phyloP scores from a whole-genome alignment of 106 monocot genomes.

The Allium cepa region DNA sequence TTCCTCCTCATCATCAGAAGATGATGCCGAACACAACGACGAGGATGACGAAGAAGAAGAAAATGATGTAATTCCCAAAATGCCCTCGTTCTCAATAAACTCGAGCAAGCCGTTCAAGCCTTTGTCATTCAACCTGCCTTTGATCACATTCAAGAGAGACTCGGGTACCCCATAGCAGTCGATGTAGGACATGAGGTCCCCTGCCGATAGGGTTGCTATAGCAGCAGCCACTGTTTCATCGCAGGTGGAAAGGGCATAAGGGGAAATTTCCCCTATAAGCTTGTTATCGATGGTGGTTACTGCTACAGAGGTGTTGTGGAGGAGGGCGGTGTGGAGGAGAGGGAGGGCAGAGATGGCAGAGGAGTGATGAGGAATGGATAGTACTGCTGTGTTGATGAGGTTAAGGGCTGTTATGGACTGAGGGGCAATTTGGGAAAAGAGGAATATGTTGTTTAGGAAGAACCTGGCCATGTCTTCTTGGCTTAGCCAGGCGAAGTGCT shows the following conservation, averaged over 20 bases:
- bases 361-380: conserved; percentile 31
- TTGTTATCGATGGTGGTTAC: conserved; percentile 49
- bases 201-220: conserved; percentile 50
- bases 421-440: conserved; percentile 46
- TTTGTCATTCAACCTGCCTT: conserved; percentile 28
- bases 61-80: conserved; percentile 5
- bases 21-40: conserved; percentile 22
- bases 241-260: conserved; percentile 41
- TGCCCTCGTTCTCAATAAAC: conserved; percentile 26
- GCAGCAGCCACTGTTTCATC: conserved; percentile 54
- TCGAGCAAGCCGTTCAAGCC: conserved; percentile 49
- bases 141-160: conserved; percentile 20
- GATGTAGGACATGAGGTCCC: conserved; percentile 64
- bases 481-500: conserved; percentile 53
- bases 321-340: conserved; percentile 37
- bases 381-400: conserved; percentile 33
- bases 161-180: conserved; percentile 33
- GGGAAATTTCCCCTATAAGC: conserved; percentile 72
- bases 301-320: conserved; percentile 49
- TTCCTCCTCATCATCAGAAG: conserved; percentile 34
- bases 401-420: conserved; percentile 48
- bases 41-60: conserved; percentile 20
- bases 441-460: conserved; percentile 66
- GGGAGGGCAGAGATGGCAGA: conserved; percentile 56
- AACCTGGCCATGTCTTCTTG: conserved; percentile 71